Base-by-base conservation (phyloP, 169 alveolate genomes). In the Cryptosporidium tyzzeri region DNA sequence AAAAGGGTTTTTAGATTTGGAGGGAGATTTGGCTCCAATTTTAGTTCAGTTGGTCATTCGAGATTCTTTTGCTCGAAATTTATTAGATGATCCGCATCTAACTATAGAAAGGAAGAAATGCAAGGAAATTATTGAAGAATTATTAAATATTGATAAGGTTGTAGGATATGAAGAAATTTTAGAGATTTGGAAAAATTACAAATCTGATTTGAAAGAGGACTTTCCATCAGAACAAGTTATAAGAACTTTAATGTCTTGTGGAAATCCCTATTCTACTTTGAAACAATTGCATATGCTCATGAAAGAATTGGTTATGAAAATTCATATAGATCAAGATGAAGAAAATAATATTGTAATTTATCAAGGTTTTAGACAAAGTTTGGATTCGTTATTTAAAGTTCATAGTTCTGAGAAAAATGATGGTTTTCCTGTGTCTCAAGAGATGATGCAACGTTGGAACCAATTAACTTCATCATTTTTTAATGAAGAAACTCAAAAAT, bases 21-120 rank as follows among this genome's bases (percentile, higher is more conserved):
- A 98, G 86, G 99, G 99, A 1, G 99, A 97, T 21, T 93, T 97
- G 59, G 97, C 99, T 2, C 99, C 99, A 21, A 97, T 98, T 3
- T 93, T 98, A 80, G 99, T 96, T 18, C 96, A 98, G 18, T 94
- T 98, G 97, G 99, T 97, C 16, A 92, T 92, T n/a, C 84, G 93
- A 16, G 86, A 92, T 85, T 48, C 86, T 70, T 89, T 85, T 71
- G 94, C 93, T 18, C 92, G 74, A 45, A 50, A 70, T 51, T 84
- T 92, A 23, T 85, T 92, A 23, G 93, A 92, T 85, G 94, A 92
- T 16, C 65, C 91, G 3, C 35, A 75, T 67, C 5, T 33, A 39
- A 31, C 33, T 33, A 58, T 58, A 48, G 85, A 73, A 21, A 73
- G 67, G 51, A 26, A 18, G 80, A 85, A 21, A 44, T 75, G 61